Conservation (phyloP, 768 basidiomycete species). For the Tricholoma flavovirens region DNA sequence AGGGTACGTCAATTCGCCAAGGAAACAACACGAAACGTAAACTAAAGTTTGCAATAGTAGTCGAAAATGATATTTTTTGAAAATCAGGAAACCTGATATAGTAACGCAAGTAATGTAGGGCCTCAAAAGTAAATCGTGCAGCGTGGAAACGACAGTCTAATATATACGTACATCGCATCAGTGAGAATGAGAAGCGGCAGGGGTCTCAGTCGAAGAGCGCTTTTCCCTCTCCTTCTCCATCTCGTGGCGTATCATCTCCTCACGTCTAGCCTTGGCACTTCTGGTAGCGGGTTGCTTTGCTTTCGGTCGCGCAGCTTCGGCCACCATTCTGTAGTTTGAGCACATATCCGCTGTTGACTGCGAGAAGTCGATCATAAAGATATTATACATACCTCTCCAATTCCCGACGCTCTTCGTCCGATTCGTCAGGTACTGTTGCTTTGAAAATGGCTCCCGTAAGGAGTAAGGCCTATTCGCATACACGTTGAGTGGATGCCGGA, state of each 20-base stretch:
- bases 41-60: too few relatives aligned
- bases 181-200: conserved; percentile 2
- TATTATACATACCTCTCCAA: conserved; percentile 68
- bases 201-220: conserved; percentile 4
- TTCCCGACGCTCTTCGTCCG: conserved; percentile 90
- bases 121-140: neutral
- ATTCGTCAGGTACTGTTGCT: conserved; percentile 75
- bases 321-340: conserved; percentile 61
- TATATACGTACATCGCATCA: neutral
- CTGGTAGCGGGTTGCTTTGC: conserved; percentile 42
- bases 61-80: neutral
- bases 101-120: neutral
- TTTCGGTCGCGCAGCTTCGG: conserved; percentile 76
- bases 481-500: neutral
- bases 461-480: conserved; percentile 61
- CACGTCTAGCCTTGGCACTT: conserved; percentile 32
- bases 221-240: conserved; percentile 16
- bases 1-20: neutral
- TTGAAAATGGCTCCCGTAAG: conserved; percentile 90
- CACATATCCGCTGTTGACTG: neutral
- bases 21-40: neutral
- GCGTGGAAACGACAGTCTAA: neutral
- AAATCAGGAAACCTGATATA: neutral
- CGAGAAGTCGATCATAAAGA: neutral
- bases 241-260: conserved; percentile 34